Base-by-base conservation (phyloP, 305 asterid species). In the Withania somnifera region DNA sequence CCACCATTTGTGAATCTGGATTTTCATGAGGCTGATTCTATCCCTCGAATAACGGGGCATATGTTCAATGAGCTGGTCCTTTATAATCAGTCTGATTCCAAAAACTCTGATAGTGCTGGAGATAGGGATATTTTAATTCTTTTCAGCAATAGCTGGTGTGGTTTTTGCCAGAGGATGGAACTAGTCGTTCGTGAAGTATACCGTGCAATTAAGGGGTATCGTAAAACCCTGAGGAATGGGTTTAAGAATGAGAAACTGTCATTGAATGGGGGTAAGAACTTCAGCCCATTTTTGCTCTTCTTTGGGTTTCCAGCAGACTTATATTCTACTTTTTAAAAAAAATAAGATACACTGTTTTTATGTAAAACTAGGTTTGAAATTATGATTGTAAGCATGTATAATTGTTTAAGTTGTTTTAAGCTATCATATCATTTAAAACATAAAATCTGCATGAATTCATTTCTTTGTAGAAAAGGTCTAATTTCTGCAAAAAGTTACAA, bases 81-180 rank as follows among this genome's bases (percentile, higher is more conserved):
- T 45, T 92, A 92, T 58, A 91, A 87, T 83, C 86, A 84, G 42
- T 91, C 94, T 78, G 90, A 89, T 83, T 84, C 88, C 66, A 85
- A 81, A 84, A 86, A 84, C 82, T 81, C 84, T 40, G 86, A 84
- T 75, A 85, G 84, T 80, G 84, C 92, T 56, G 85, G 90, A 90
- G 88, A 88, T 86, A 88, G 87, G 84, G 90, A 93, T 81, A 91
- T 90, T 56, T 84, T 96, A 86, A 95, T 96, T 86, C 97, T 96
- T 82, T 94, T 96, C 78, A 93, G 92, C 89, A 92, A 87, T 78
- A 88, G 83, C 88, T 96, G 98, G 98, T 96, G 99, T 90, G 98
- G 98, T 45, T 94, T 96, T 90, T 96, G 99, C 89, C 98, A 90
- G 88, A 91, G 98, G 90, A 91, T 91, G 97, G 98, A 96, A 89